Conservation (phyloP, 148 eudicot genomes). For the Persicaria maculosa region DNA sequence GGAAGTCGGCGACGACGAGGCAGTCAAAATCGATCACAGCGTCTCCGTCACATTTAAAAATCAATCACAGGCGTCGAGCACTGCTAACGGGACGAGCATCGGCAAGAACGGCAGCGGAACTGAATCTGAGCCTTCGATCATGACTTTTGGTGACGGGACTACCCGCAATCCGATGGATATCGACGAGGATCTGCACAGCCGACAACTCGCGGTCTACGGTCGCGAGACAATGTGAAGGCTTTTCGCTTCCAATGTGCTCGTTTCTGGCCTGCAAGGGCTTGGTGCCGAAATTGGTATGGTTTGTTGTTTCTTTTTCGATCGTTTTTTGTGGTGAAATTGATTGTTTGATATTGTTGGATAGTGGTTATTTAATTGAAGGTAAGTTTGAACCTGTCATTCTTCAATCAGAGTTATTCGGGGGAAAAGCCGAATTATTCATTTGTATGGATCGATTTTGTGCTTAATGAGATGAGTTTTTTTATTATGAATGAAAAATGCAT, state of each 20-base stretch:
- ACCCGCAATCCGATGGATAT: constrained; percentile 32
- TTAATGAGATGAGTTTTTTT: too few species aligned
- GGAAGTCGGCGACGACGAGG: constrained; percentile 20
- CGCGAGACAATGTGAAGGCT: constrained; percentile 81
- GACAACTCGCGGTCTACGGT: constrained; percentile 79
- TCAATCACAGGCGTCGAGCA: constrained; percentile 9
- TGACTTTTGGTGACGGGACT: constrained; percentile 18
- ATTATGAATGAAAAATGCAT: too few species aligned
- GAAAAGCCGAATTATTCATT: too few species aligned
- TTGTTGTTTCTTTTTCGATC: neutral
- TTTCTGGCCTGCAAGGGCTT: constrained; percentile 78
- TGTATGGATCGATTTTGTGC: too few species aligned
- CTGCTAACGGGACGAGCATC: constrained; percentile 16
- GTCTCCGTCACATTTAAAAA: constrained; percentile 30
- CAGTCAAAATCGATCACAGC: constrained; percentile 5
- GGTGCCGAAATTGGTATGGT: constrained; percentile 73
- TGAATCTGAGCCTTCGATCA: constrained; percentile 25
- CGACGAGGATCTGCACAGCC: constrained; percentile 83
- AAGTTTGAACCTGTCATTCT: too few species aligned
- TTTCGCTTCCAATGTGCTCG: constrained; percentile 58
- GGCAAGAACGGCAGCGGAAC: constrained; percentile 16
- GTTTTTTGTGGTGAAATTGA: too few species aligned
- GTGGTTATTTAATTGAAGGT: too few species aligned
- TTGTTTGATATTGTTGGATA: too few species aligned
- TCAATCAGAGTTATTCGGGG: too few species aligned